Evolutionary conservation across 2,329 filamentous ascomycete species (phyloP).

Genomic region (Alternaria gansuensis): DNA sequence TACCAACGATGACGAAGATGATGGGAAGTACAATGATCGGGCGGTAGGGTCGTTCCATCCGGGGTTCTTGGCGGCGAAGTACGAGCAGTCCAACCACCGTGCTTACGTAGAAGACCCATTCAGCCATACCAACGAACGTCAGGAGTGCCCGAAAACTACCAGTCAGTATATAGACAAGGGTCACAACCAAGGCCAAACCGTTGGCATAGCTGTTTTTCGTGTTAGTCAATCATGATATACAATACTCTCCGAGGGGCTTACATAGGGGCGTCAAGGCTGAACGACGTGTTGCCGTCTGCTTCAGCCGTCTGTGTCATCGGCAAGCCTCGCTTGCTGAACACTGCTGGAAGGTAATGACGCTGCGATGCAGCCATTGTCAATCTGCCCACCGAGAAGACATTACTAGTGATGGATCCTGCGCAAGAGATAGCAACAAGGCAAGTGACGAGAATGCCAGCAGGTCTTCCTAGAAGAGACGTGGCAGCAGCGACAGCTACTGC

Average conservation of each 20-base stretch:
- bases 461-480: slow-evolving; percentile 61
- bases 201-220: slow-evolving; percentile 40
- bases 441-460: slow-evolving; percentile 64
- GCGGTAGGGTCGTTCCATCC: slow-evolving; percentile 65
- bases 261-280: slow-evolving; percentile 47
- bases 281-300: slow-evolving; percentile 8
- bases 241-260: slow-evolving; percentile 20
- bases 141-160: slow-evolving; percentile 69
- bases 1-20: slow-evolving; percentile 66
- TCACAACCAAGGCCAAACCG: slow-evolving; percentile 43
- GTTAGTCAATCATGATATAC: slow-evolving; percentile 22
- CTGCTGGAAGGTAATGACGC: slow-evolving; percentile 46
- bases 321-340: slow-evolving; percentile 45
- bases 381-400: slow-evolving; percentile 69
- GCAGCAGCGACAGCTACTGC: slow-evolving; percentile 68
- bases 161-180: slow-evolving; percentile 66
- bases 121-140: slow-evolving; percentile 58
- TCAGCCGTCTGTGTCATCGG: slow-evolving; percentile 21
- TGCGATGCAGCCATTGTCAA: slow-evolving; percentile 66
- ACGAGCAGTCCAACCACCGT: slow-evolving; percentile 68
- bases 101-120: slow-evolving; percentile 70
- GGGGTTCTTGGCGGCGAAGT: slow-evolving; percentile 65
- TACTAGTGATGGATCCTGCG: slow-evolving; percentile 68
- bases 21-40: slow-evolving; percentile 62
- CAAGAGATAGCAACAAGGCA: slow-evolving; percentile 68